Percentiles rank a stretch among this genome's conserved stretches.
Conservation (phyloP, 2,329 filamentous ascomycete species). For the Ophiostoma sp. region DNA sequence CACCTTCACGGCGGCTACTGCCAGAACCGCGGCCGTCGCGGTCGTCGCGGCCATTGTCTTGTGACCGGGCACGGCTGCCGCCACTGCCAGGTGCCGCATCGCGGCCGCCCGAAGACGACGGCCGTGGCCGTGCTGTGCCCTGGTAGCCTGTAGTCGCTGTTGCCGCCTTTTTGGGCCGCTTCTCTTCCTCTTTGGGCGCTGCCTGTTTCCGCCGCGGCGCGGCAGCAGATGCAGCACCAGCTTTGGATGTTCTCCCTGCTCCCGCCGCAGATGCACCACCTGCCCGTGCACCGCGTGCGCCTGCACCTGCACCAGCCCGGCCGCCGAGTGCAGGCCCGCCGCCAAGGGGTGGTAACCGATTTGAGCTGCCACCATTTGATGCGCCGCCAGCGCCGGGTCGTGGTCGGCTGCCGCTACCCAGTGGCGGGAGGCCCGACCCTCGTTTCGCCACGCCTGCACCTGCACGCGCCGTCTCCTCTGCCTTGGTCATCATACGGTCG, state of each 20-base stretch:
- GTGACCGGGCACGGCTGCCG: not conserved
- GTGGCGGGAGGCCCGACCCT: constrained; percentile 15
- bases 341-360: constrained; percentile 9
- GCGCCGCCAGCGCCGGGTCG: not conserved
- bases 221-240: not conserved
- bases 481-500: constrained; percentile 33
- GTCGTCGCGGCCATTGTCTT: not conserved
- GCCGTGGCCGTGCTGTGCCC: constrained; percentile 58
- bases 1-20: not conserved
- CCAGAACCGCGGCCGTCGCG: not conserved
- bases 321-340: not conserved
- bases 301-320: not conserved
- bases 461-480: constrained; percentile 17
- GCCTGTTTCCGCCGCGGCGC: constrained; percentile 13
- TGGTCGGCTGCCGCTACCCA: constrained; percentile 12
- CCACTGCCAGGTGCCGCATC: constrained; percentile 33
- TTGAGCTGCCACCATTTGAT: not conserved
- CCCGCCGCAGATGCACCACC: not conserved
- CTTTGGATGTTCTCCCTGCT: not conserved
- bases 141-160: constrained; percentile 60
- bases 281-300: not conserved
- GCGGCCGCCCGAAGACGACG: constrained; percentile 32
- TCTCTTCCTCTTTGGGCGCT: constrained; percentile 41
- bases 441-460: constrained; percentile 15
- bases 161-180: constrained; percentile 58